Evolutionary conservation across 306 rosid species (phyloP).

Genomic region (Lagenaria siceraria): DNA sequence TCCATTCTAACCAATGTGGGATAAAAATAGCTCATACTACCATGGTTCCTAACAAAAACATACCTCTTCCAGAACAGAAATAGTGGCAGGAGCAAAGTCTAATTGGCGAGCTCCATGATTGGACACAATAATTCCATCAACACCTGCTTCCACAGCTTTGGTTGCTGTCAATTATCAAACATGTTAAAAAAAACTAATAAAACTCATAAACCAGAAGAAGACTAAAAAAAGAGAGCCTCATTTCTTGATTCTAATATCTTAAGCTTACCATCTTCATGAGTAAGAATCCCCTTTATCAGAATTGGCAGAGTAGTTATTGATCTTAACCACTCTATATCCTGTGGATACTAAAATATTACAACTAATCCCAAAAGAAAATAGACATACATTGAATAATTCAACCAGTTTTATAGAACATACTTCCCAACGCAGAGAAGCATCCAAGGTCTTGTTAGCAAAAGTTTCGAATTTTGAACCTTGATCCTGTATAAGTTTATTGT

Average conservation of each 20-base stretch:
- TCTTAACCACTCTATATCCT: constrained; percentile 25
- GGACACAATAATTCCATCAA: constrained; percentile 26
- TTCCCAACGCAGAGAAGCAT: constrained; percentile 46
- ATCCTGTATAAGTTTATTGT: constrained; percentile 19
- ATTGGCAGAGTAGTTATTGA: constrained; percentile 25
- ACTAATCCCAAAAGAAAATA: background rate
- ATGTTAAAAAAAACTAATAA: background rate
- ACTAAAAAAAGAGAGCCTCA: too few relatives aligned
- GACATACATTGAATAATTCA: background rate
- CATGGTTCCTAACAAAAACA: too few relatives aligned
- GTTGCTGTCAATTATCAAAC: constrained; percentile 10
- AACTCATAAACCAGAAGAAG: background rate
- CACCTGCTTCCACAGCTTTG: constrained; percentile 24
- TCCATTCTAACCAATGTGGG: too few relatives aligned
- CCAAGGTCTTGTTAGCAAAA: constrained; percentile 13
- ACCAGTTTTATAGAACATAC: constrained; percentile 11
- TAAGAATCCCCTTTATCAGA: constrained; percentile 28
- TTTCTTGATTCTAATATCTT: background rate
- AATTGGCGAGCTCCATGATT: constrained; percentile 36
- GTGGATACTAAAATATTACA: background rate
- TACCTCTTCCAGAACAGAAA: constrained; percentile 31
- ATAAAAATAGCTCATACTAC: too few relatives aligned
- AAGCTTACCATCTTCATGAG: constrained; percentile 29
- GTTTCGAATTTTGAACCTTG: constrained; percentile 32
- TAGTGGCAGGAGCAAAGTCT: constrained; percentile 22